Base-by-base conservation (phyloP, 805 yeast species). In the Wickerhamomyces pijperi region DNA sequence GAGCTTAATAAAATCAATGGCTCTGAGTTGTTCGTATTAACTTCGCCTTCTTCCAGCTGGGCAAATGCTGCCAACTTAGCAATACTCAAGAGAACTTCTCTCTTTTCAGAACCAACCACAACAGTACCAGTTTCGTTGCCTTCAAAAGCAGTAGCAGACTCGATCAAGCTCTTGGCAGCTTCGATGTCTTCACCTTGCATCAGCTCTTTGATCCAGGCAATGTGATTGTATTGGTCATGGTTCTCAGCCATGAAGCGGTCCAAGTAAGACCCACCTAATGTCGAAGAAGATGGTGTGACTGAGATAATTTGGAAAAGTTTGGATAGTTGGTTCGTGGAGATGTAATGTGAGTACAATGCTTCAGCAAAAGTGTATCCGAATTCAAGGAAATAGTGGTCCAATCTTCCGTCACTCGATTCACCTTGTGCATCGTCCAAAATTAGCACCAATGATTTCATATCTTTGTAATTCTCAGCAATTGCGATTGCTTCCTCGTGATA, bases 131-230 rank as follows among this genome's bases (percentile, higher is more conserved):
- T 19, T 72, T 74, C 15, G 68, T 69, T 3, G 53, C 44, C 3
- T 65, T 54, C 23, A 21, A 9, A 21, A 9, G 9, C 23, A 13
- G 63, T 59, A 4, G 68, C 61, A 20, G 74, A 67, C 1, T 58
- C 51, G 3, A 63, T 49, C 23, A 86, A 59, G 1, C 67, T 63
- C 13, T 54, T 48, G 1, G 79, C 61, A 0, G 87, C 90, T 2
- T 57, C 51, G 4, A 38, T 46, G 51, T 67, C 82, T 9, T 75
- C 63, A 3, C 64, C 65, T 44, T 67, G 73, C 25, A 74, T 54
- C 13, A 85, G 55, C 41, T 79, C 71, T 40, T 74, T 68, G 17
- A 86, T 78, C 95, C 95, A 87, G 2, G 84, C 69, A 37, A 83
- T 69, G 29, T 25, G 12, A 32, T 68, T 60, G 4, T 74, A 67